Evolutionary conservation across 78 protist species (phyloP).

Genomic region (Emiliania huxleyi): DNA sequence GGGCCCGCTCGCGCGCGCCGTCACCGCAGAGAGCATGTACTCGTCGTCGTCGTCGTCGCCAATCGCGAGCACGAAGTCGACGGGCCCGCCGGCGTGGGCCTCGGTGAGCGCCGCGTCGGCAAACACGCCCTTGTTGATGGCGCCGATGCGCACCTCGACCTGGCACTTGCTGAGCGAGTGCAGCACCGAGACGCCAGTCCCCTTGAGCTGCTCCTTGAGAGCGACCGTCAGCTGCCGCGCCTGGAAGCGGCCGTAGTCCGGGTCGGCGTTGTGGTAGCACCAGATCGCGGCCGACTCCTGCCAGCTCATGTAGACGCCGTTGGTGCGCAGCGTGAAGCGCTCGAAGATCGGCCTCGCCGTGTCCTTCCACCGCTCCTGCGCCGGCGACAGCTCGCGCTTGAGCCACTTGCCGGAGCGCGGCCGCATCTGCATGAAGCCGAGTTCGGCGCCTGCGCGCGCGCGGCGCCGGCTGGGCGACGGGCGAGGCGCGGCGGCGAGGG

Average conservation of each 20-base stretch:
- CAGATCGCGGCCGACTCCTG: background rate
- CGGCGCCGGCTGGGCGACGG: no score
- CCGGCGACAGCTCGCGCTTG: background rate
- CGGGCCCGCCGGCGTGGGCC: background rate
- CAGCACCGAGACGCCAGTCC: background rate
- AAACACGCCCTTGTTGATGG: background rate
- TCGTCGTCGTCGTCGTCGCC: constrained; percentile 11
- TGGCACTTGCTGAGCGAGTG: background rate
- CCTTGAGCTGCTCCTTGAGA: background rate
- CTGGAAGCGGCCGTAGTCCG: constrained; percentile 13
- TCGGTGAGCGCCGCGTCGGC: background rate
- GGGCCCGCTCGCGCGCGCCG: background rate
- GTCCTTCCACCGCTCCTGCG: background rate
- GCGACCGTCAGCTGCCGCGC: background rate
- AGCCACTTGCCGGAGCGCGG: background rate
- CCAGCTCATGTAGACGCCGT: background rate
- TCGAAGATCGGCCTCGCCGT: background rate
- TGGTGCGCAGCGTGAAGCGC: background rate
- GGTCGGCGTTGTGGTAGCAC: constrained; percentile 18
- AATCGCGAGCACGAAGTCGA: background rate
- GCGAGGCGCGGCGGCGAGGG: no score
- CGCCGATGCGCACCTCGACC: constrained; percentile 1
- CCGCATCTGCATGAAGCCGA: background rate
- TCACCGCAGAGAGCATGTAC: background rate
- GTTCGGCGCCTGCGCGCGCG: constrained; percentile 31